A percentile compares a stretch with the other conserved stretches of the same genome.
phyloP scores from a whole-genome alignment of 495 filamentous ascomycete species.

The Annulohypoxylon stygium region DNA sequence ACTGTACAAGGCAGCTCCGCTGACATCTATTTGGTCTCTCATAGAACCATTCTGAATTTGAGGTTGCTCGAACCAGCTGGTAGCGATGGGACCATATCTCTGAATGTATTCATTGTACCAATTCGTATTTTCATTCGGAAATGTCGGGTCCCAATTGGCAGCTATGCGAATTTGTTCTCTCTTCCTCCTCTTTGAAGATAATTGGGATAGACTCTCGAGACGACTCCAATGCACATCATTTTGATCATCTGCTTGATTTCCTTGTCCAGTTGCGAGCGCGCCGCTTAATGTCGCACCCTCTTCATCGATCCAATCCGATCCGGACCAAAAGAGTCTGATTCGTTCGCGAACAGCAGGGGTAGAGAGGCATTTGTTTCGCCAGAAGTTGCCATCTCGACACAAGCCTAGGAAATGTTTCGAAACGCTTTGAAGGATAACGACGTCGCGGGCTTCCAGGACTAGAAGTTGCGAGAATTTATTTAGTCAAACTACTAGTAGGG shows the following conservation, averaged over 20 bases:
- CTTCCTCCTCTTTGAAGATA: slow-evolving; percentile 52
- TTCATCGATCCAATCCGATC: slow-evolving; percentile 52
- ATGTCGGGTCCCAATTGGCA: slow-evolving; percentile 85
- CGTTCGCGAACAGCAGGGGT: slow-evolving; percentile 69
- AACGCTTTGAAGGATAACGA: slow-evolving; percentile 78
- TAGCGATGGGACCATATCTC: slow-evolving; percentile 76
- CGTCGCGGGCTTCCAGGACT: slow-evolving; percentile 78
- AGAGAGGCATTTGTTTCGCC: slow-evolving; percentile 81
- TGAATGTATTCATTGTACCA: slow-evolving; percentile 94
- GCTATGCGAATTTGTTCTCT: slow-evolving; percentile 67
- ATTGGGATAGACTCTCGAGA: slow-evolving; percentile 31
- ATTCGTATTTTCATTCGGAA: slow-evolving; percentile 73
- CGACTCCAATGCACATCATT: slow-evolving; percentile 39
- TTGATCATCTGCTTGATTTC: slow-evolving; percentile 43
- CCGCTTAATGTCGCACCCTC: slow-evolving; percentile 46
- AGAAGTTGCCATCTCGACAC: slow-evolving; percentile 79
- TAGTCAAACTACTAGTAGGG: background rate
- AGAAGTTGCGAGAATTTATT: slow-evolving; percentile 5
- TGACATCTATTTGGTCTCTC: slow-evolving; percentile 61
- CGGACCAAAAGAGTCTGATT: slow-evolving; percentile 56
- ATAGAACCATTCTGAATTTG: slow-evolving; percentile 50
- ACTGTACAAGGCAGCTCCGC: slow-evolving; percentile 75
- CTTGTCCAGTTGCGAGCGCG: slow-evolving; percentile 54
- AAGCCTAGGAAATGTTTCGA: slow-evolving; percentile 76
- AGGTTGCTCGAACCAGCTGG: slow-evolving; percentile 81